Percentiles rank a stretch among this genome's conserved stretches.
These are phyloP conservation scores for Hanseniaspora pseudoguilliermondii DNA, from an alignment of 805 yeast genomes.

Conservation along the genomic window DNA sequence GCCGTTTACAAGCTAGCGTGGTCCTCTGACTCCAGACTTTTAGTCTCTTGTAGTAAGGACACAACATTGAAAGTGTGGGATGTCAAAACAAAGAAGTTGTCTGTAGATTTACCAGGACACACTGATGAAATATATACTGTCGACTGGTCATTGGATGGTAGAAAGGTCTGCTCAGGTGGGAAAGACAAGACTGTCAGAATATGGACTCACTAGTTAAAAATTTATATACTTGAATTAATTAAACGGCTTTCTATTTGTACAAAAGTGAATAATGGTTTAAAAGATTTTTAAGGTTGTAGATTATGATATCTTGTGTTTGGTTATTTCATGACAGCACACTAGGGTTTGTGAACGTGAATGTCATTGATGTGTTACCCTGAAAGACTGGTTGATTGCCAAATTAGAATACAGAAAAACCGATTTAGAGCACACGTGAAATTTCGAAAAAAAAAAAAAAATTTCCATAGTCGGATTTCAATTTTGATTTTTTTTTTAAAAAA, in stretches of 20 bases:
- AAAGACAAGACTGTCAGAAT: constrained; percentile 87
- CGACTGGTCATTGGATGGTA: constrained; percentile 96
- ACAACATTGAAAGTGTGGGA: constrained; percentile 97
- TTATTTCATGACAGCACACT: too few species aligned
- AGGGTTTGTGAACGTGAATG: too few species aligned
- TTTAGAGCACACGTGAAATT: too few species aligned
- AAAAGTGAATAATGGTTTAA: too few species aligned
- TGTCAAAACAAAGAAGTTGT: constrained; percentile 67
- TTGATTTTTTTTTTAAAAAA: too few species aligned
- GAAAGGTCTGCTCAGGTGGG: constrained; percentile 91
- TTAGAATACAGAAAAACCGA: too few species aligned
- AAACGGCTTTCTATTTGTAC: background rate
- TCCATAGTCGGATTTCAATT: too few species aligned
- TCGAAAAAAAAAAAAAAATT: too few species aligned
- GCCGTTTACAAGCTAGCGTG: constrained; percentile 96
- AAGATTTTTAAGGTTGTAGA: too few species aligned
- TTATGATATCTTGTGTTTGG: too few species aligned
- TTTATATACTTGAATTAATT: background rate
- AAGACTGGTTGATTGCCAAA: too few species aligned
- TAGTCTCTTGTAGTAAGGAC: constrained; percentile 90
- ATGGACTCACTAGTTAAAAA: constrained; percentile 52
- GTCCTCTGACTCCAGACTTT: constrained; percentile 85
- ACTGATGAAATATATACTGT: constrained; percentile 91
- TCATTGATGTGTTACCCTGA: too few species aligned
- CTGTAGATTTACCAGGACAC: constrained; percentile 90